Conservation (phyloP, 306 rosid genomes). For the Hippophae tibetana region DNA sequence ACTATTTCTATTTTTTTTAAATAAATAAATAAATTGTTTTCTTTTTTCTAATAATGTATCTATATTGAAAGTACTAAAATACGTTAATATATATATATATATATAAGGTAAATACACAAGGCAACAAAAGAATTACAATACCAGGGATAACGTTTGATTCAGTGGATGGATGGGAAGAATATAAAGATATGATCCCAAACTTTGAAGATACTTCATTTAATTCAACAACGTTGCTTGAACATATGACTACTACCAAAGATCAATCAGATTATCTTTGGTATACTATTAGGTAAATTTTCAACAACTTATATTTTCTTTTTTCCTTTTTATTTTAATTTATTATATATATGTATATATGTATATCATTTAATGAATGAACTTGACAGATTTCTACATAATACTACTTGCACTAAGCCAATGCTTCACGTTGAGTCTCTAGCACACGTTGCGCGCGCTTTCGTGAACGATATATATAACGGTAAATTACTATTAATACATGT, state of each 20-base stretch:
- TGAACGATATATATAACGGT: constrained; percentile 38
- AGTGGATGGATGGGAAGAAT: constrained; percentile 38
- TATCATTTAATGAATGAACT: neutral
- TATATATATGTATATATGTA: too few species aligned
- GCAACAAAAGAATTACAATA: constrained; percentile 34
- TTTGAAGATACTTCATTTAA: constrained; percentile 30
- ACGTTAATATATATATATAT: neutral
- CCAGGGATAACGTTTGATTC: constrained; percentile 33
- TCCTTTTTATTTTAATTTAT: neutral
- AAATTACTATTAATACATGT: neutral
- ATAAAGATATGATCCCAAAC: constrained; percentile 35
- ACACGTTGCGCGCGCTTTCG: constrained; percentile 54
- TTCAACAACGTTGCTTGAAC: constrained; percentile 51
- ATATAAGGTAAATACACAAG: constrained; percentile 28
- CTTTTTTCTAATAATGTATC: too few species aligned
- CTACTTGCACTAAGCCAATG: constrained; percentile 40
- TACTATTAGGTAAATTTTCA: constrained; percentile 35
- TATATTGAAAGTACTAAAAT: too few species aligned
- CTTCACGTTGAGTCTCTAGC: constrained; percentile 41
- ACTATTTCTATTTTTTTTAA: neutral
- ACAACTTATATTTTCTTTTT: neutral
- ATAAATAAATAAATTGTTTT: too few species aligned
- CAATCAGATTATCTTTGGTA: constrained; percentile 69
- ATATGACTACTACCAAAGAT: constrained; percentile 62
- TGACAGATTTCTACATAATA: constrained; percentile 40